Conservation (phyloP, 108 stramenopile genomes). For the Pseudonitzschia pungens region DNA sequence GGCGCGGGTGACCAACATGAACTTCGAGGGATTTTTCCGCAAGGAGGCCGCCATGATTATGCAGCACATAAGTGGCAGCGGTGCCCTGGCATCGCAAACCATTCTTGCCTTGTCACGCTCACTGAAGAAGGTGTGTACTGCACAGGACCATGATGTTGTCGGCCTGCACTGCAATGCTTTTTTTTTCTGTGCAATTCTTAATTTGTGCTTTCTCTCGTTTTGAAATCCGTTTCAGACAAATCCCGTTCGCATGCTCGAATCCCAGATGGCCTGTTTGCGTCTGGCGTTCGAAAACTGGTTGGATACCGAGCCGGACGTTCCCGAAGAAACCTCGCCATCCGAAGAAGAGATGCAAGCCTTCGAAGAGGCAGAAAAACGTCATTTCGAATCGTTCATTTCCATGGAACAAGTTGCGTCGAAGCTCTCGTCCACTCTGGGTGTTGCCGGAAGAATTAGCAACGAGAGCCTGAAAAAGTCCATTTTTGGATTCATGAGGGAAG, state of each 20-base stretch:
- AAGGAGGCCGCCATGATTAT: conserved; percentile 79
- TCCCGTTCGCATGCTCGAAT: conserved; percentile 80
- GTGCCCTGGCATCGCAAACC: conserved; percentile 46
- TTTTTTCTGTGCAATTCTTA: not conserved
- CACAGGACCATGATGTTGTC: not conserved
- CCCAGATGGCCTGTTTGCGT: conserved; percentile 83
- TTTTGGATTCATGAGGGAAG: conserved; percentile 73
- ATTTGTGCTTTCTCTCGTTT: not conserved
- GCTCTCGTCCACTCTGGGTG: conserved; percentile 70
- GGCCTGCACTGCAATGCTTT: not conserved
- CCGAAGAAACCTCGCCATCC: conserved; percentile 56
- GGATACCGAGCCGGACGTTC: conserved; percentile 66
- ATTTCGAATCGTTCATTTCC: conserved; percentile 47
- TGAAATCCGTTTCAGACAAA: conserved; percentile 33
- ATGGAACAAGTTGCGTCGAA: conserved; percentile 65
- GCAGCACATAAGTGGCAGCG: conserved; percentile 57
- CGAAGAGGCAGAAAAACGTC: conserved; percentile 52
- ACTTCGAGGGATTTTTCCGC: conserved; percentile 51
- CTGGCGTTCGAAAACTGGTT: conserved; percentile 77
- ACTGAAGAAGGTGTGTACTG: conserved; percentile 56
- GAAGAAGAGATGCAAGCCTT: conserved; percentile 74
- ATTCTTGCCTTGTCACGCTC: conserved; percentile 42
- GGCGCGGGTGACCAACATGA: conserved; percentile 72
- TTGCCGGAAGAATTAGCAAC: conserved; percentile 55
- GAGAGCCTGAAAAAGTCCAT: conserved; percentile 55